phyloP scores from a whole-genome alignment of 768 basidiomycete genomes.

The Tulasnella sp. region DNA sequence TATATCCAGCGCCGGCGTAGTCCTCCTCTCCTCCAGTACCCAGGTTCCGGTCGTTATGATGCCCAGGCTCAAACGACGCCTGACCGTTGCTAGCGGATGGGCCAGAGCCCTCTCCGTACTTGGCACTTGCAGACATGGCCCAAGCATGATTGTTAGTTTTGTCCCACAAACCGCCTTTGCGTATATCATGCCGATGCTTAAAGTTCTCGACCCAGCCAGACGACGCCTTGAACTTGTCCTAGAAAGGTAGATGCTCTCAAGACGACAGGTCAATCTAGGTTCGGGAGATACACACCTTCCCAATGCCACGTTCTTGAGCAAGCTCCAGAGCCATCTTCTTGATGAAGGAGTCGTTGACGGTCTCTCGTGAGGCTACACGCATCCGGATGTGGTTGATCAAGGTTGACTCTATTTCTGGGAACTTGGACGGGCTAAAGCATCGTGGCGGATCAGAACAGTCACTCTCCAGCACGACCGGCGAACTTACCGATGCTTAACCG shows the following conservation, averaged over 20 bases:
- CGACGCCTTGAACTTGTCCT: slow-evolving; percentile 81
- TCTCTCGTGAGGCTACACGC: slow-evolving; percentile 35
- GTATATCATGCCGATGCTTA: slow-evolving; percentile 70
- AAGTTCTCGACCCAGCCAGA: slow-evolving; percentile 90
- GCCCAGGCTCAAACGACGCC: too few relatives aligned
- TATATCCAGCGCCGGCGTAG: slow-evolving; percentile 1
- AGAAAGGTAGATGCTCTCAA: neutral
- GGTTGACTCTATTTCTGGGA: slow-evolving; percentile 60
- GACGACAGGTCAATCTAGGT: neutral
- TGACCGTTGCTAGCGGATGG: too few relatives aligned
- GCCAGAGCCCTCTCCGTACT: slow-evolving; percentile 4
- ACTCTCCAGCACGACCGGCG: neutral
- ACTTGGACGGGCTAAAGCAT: slow-evolving; percentile 63
- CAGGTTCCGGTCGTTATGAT: too few relatives aligned
- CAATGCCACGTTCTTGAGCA: slow-evolving; percentile 43
- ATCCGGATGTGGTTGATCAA: slow-evolving; percentile 48
- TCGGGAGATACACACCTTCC: slow-evolving; percentile 23
- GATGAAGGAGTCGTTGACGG: slow-evolving; percentile 48
- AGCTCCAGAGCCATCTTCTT: slow-evolving; percentile 58
- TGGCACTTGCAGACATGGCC: neutral
- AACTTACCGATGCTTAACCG: slow-evolving; percentile 61
- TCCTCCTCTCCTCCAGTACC: neutral
- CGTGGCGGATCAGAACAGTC: neutral
- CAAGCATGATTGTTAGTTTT: neutral
- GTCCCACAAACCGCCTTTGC: slow-evolving; percentile 34